Evolutionary conservation across 2,329 filamentous ascomycete species (phyloP).

Genomic region (Diaporthe helianthi): DNA sequence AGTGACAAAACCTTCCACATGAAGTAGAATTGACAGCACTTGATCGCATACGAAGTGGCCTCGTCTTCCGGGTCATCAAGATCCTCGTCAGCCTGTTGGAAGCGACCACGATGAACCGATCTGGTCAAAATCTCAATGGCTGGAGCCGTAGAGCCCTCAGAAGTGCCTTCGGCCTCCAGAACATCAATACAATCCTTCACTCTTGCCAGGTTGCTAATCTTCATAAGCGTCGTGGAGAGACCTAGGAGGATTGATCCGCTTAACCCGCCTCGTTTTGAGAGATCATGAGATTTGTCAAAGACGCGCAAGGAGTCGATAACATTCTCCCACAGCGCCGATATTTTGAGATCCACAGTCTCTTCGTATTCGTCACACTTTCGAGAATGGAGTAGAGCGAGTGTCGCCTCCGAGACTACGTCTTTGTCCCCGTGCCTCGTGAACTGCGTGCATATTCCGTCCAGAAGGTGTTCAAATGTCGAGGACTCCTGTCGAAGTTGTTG

Average conservation of each 20-base stretch:
- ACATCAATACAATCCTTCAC: conserved; percentile 79
- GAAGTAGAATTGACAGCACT: conserved; percentile 84
- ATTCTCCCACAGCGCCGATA: conserved; percentile 87
- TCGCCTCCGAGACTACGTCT: conserved; percentile 83
- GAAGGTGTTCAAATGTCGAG: conserved; percentile 76
- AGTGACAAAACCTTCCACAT: conserved; percentile 85
- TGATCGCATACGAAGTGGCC: conserved; percentile 77
- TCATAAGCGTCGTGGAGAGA: conserved; percentile 75
- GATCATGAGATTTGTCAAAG: conserved; percentile 73
- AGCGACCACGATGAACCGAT: conserved; percentile 76
- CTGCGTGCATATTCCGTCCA: conserved; percentile 93
- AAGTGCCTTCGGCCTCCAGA: conserved; percentile 68
- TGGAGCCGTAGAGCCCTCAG: conserved; percentile 55
- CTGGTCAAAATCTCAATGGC: conserved; percentile 75
- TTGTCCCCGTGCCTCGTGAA: conserved; percentile 93
- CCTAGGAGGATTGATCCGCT: conserved; percentile 69
- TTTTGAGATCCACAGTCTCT: conserved; percentile 81
- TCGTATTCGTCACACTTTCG: conserved; percentile 87
- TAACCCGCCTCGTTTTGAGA: conserved; percentile 75
- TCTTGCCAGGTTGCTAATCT: conserved; percentile 80
- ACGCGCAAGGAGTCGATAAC: conserved; percentile 75
- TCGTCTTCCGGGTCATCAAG: conserved; percentile 81
- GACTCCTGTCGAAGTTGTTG: conserved; percentile 88
- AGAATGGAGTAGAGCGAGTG: conserved; percentile 82
- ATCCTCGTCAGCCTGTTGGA: conserved; percentile 71